These are phyloP conservation scores for Beauveria brongniartii DNA, from an alignment of 2,329 filamentous ascomycete species.

Conservation along the genomic window DNA sequence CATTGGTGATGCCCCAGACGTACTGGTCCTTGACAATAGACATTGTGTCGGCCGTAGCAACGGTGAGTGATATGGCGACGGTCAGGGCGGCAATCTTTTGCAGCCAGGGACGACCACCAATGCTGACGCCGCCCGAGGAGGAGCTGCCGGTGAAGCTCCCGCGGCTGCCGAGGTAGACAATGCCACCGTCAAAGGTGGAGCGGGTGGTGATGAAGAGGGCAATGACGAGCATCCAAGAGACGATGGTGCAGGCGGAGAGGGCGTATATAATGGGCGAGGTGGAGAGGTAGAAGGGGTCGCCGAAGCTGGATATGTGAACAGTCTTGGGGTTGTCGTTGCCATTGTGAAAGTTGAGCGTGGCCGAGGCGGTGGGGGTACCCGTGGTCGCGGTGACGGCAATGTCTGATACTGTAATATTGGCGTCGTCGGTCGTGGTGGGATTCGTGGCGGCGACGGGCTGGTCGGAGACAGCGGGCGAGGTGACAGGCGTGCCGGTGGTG, in stretches of 20 bases:
- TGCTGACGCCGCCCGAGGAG: constrained; percentile 68
- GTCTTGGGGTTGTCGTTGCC: constrained; percentile 16
- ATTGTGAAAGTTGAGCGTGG: constrained; percentile 17
- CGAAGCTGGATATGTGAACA: constrained; percentile 53
- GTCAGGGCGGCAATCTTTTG: constrained; percentile 74
- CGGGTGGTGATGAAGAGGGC: constrained; percentile 93
- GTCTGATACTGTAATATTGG: constrained; percentile 10
- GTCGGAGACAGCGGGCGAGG: not conserved
- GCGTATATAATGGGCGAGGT: constrained; percentile 91
- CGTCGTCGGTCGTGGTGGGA: constrained; percentile 34
- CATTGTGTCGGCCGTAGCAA: constrained; percentile 89
- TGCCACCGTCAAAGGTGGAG: constrained; percentile 80
- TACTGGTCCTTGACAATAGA: constrained; percentile 78
- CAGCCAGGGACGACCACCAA: constrained; percentile 87
- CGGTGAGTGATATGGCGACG: constrained; percentile 77
- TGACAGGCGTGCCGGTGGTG: not conserved
- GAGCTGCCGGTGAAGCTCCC: constrained; percentile 83
- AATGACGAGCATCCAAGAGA: constrained; percentile 85
- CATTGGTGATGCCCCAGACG: constrained; percentile 69
- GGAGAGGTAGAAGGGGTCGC: constrained; percentile 88
- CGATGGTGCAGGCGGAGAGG: constrained; percentile 81
- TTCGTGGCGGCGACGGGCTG: constrained; percentile 26
- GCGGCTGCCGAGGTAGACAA: constrained; percentile 70
- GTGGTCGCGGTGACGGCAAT: constrained; percentile 2
- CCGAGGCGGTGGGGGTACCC: constrained; percentile 14